A percentile compares a stretch with the other conserved stretches of the same genome.
Conservation (phyloP, 495 filamentous ascomycete species). For the Talaromyces wortmannii region DNA sequence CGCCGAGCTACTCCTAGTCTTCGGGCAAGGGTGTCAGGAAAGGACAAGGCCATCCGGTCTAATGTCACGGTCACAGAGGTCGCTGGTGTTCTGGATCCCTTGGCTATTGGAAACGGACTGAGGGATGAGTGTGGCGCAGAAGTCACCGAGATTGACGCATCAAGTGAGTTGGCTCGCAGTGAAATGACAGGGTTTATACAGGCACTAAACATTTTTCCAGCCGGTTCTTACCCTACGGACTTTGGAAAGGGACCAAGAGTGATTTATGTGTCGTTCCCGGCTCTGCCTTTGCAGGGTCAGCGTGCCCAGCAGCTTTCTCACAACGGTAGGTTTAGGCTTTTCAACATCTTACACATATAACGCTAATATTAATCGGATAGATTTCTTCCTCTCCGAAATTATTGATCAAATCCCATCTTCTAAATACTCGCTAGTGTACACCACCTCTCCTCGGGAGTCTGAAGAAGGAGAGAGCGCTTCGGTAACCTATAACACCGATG, state of each 20-base stretch:
- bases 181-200: neutral
- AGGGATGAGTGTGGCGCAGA: constrained; percentile 46
- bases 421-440: constrained; percentile 59
- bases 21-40: constrained; percentile 41
- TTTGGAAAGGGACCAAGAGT: constrained; percentile 42
- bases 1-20: constrained; percentile 54
- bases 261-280: constrained; percentile 45
- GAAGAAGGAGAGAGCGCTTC: constrained; percentile 19
- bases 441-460: constrained; percentile 41
- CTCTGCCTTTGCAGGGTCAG: constrained; percentile 29
- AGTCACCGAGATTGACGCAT: constrained; percentile 49
- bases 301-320: constrained; percentile 36
- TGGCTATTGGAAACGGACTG: constrained; percentile 44
- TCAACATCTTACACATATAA: neutral
- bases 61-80: constrained; percentile 54
- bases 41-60: constrained; percentile 42
- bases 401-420: constrained; percentile 45
- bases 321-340: constrained; percentile 31
- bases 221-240: constrained; percentile 34
- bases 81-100: constrained; percentile 50
- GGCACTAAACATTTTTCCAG: constrained; percentile 11
- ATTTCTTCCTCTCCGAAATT: constrained; percentile 53
- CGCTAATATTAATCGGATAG: constrained; percentile 24
- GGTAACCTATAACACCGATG: constrained; percentile 42
- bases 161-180: constrained; percentile 42